Base-by-base conservation (phyloP, 768 basidiomycete species). In the Mycena sanguinolenta region DNA sequence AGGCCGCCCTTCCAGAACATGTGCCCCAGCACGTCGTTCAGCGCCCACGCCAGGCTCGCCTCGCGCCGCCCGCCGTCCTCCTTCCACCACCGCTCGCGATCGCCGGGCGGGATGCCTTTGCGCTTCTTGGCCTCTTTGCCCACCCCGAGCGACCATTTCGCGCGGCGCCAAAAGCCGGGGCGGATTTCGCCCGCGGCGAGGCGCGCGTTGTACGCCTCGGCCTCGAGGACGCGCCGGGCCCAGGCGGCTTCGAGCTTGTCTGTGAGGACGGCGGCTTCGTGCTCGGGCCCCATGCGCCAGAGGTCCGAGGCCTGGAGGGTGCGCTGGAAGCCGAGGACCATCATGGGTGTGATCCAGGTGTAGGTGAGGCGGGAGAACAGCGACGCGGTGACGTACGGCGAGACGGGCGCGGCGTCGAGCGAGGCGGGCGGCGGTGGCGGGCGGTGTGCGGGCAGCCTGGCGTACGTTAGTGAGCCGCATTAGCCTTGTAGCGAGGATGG, bases 291-390 rank as follows among this genome's bases (percentile, higher is more conserved):
- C 73, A 94, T 82, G 75, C 88, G 88, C 91, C 92, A 93, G 10
- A 94, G 79, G 79, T 95, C 94, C 0, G 90, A 86, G 0, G 91
- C 90, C 75, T 92, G 91, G 14, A 95, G 82, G 2, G 92, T 91
- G 46, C 93, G 85, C 75, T 92, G 90, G 75, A 90, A 93, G 0
- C 92, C 92, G 34, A 91, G 82, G 58, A 85, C 87, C 88, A 89
- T 89, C 38, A 90, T 79, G 1, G 87, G 87, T 7, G 85, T 86
- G 44, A 94, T 87, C 90, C 92, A 94, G 39, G 84, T 76, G 77
- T 89, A 94, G 1, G 90, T 90, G 44, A 94, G 79, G 32, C 87
- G 80, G n/a, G 89, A 88, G 59, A 93, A 74, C 27, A 90, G 76
- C 30, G 87, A 91, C 7, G 91, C 90, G n/a, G 81, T 79, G 0